Evolutionary conservation across 306 rosid species (phyloP), one percentile per base, ranked within the genome.

Genomic region (Dalbergia cultrata): DNA sequence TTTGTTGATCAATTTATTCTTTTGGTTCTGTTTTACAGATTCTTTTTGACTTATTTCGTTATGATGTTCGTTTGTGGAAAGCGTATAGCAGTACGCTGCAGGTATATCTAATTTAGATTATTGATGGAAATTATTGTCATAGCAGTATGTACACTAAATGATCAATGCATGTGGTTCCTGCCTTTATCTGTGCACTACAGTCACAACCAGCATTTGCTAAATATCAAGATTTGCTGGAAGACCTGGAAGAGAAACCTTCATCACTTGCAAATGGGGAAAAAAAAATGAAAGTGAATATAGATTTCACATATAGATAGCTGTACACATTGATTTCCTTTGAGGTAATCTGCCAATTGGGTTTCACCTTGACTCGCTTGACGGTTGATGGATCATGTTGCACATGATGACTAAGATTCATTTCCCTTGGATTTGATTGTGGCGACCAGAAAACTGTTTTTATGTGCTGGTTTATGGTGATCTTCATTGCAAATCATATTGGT

Each of bases 201-300:
- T n/a, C n/a, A n/a, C 94, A 93, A 74, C 80, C 88, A 1, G 84
- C 88, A 61, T 93, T 70, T 70, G 76, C 68, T 34, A 93, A 93
- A 76, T 95, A 88, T 80, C 93, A 90, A 70, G 96, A 90, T 91
- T 89, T 90, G 72, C 77, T 95, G 35, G 89, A 80, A 81, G 91
- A 93, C 85, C 88, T 95, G 82, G 91, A 92, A 67, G 89, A 84
- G 75, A 89, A 73, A 82, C 97, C 93, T 80, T 75, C 92, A 13
- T 81, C 96, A 57, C 67, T 87, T 34, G 72, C 77, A 72, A 82
- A 78, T 67, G 81, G 62, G 67, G 92, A 87, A 68, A 84, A 81
- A 66, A 63, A 79, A 78, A 56, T 87, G 78, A 86, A 82, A 39
- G 57, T 16, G 56, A 74, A 26, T 52, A 57, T 50, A 37, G 69